Evolutionary conservation across 2,329 filamentous ascomycete genomes (phyloP).

Genomic region (Orbilia brochopaga): DNA sequence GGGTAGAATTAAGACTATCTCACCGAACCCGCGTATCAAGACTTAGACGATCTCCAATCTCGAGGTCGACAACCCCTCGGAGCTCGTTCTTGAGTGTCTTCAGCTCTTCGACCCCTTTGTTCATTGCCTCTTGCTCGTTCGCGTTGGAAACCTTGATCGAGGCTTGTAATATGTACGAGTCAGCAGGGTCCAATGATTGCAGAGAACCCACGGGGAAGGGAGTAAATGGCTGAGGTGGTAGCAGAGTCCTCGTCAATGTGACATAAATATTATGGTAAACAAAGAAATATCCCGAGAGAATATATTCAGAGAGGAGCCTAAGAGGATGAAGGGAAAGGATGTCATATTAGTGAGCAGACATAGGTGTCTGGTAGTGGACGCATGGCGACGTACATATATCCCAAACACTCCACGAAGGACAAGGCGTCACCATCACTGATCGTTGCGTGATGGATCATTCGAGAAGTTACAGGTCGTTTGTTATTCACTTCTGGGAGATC

Average conservation of each 20-base stretch:
- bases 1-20: conserved; percentile 2
- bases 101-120: conserved; percentile 52
- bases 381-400: conserved; percentile 51
- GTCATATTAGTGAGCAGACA: conserved; percentile 43
- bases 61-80: conserved; percentile 54
- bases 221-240: conserved; percentile 26
- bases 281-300: conserved; percentile 34
- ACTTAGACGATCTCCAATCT: conserved; percentile 53
- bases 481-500: conserved; percentile 54
- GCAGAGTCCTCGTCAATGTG: conserved; percentile 21
- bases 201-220: conserved; percentile 50
- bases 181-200: conserved; percentile 51
- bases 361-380: conserved; percentile 15
- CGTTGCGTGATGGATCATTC: conserved; percentile 43
- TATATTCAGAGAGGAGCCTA: conserved; percentile 48
- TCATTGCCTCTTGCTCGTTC: conserved; percentile 54
- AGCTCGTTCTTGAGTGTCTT: conserved; percentile 52
- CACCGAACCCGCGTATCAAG: conserved; percentile 54
- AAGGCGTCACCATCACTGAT: conserved; percentile 52
- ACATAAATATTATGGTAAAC: conserved; percentile 36
- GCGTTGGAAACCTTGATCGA: conserved; percentile 52
- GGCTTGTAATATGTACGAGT: conserved; percentile 53
- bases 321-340: conserved; percentile 15
- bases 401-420: conserved; percentile 53
- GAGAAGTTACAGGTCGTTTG: conserved; percentile 50